Conservation (phyloP, 371 early-diverging fungal genomes). For the Rhizopus microsporus region DNA sequence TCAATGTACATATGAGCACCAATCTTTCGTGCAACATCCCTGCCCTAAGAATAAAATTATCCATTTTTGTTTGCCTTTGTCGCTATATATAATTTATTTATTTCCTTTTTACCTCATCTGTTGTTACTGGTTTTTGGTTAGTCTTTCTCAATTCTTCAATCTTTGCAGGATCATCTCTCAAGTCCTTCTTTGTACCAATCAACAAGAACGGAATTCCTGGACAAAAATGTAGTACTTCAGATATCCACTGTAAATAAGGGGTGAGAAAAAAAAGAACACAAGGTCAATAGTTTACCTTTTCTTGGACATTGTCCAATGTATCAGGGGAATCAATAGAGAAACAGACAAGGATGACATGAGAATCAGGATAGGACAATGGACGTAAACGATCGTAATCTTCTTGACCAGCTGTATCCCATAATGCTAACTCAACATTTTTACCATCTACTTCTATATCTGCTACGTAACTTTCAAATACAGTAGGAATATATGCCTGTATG, state of each 20-base stretch:
- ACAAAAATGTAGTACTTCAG: conserved; percentile 90
- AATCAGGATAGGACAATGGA: conserved; percentile 89
- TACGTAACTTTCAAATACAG: conserved; percentile 96
- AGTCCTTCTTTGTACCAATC: conserved; percentile 90
- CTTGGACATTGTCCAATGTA: conserved; percentile 84
- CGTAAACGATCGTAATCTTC: conserved; percentile 92
- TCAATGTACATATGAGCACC: conserved; percentile 79
- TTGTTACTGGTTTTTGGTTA: conserved; percentile 77
- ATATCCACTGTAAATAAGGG: conserved; percentile 73
- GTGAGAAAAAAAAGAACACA: background rate
- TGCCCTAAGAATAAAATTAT: conserved; percentile 39
- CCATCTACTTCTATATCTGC: conserved; percentile 82
- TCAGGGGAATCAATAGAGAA: conserved; percentile 86
- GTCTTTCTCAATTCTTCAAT: conserved; percentile 76
- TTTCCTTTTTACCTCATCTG: conserved; percentile 64
- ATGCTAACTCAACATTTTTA: conserved; percentile 51
- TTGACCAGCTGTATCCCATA: conserved; percentile 98
- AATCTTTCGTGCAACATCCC: conserved; percentile 65
- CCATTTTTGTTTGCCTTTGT: background rate
- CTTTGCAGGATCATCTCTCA: conserved; percentile 77
- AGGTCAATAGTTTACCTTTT: conserved; percentile 49
- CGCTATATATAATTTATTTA: too few species aligned
- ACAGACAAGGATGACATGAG: conserved; percentile 88
- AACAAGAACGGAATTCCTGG: conserved; percentile 83
- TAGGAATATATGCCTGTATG: conserved; percentile 79